phyloP scores from a whole-genome alignment of 1,139 yeast species.

The Debaryomycetaceae sp. region DNA sequence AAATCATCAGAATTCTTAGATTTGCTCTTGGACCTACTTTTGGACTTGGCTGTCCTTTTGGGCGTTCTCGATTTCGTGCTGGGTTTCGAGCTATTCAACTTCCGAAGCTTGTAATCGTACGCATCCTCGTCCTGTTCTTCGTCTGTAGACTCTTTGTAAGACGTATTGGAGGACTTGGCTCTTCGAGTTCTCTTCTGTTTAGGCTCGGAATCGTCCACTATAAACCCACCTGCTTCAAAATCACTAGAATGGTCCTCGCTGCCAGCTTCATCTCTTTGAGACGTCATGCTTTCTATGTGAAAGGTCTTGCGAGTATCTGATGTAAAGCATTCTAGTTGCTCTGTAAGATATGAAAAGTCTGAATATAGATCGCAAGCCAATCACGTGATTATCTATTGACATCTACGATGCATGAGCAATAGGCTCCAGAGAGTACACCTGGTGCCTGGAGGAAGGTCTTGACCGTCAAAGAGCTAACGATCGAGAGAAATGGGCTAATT shows the following conservation, averaged over 20 bases:
- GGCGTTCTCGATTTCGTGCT: constrained; percentile 4
- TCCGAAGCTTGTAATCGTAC: constrained; percentile 8
- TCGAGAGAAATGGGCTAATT: too few species aligned
- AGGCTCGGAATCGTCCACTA: constrained; percentile 33
- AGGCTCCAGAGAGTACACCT: too few species aligned
- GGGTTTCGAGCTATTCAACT: constrained; percentile 7
- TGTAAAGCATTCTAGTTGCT: too few species aligned
- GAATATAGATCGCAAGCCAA: too few species aligned
- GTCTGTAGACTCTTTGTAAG: constrained; percentile 23
- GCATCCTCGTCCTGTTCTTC: constrained; percentile 14
- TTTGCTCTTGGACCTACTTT: too few species aligned
- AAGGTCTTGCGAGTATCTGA: too few species aligned
- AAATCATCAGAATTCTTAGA: constrained; percentile 12
- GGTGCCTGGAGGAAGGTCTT: too few species aligned
- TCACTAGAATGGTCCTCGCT: constrained; percentile 6
- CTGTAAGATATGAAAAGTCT: too few species aligned
- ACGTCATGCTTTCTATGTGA: neutral
- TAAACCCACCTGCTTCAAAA: constrained; percentile 40
- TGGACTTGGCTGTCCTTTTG: constrained; percentile 9
- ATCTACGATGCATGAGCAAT: too few species aligned
- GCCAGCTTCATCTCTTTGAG: neutral
- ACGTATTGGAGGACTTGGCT: constrained; percentile 11
- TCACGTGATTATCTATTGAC: too few species aligned
- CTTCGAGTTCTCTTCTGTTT: constrained; percentile 18
- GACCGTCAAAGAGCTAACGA: too few species aligned